Evolutionary conservation across 805 yeast genomes (phyloP), one percentile per base, ranked within the genome.

Genomic region (Ogataea angusta): DNA sequence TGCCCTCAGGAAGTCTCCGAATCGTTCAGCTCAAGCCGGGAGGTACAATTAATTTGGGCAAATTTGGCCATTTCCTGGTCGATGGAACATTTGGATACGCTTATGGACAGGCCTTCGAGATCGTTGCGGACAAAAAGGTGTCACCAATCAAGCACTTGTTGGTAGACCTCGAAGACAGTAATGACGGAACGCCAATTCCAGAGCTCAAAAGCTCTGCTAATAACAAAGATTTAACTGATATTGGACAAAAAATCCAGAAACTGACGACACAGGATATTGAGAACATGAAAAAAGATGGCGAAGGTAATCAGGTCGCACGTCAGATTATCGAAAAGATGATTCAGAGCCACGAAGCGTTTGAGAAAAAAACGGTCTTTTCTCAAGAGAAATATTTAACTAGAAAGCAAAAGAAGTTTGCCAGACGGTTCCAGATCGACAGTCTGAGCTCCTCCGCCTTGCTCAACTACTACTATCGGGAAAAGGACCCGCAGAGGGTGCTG

Each of bases 331-430:
- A 83, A 47, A 78, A 76, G 50, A 85, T 93, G 64, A 82, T 89
- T 46, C 82, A 80, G 45, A 79, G 90, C 10, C 98, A 93, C 63
- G 83, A 73, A 26, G 85, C 86, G 8, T 93, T 93, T 58, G 87
- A 86, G 52, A 82, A 86, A 59, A 93, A 93, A 63, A 93, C 98
- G 5, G 68, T 80, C 21, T 87, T 75, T 56, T 87, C 96, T 2
- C 96, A 93, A 62, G 95, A 85, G 52, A 93, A 93, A 66, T 93
- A 93, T 62, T 64, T 91, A 53, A 82, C 83, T 48, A 78, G 99
- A 54, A 93, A 93, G 64, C 95, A 88, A 63, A 89, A 84, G 60
- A 93, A 93, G 68, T 93, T 86, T 59, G 74, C 87, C 42, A 78
- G 95, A 59, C 75, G 87, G 53, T 91, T 93, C 66, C 82, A 89